Base-by-base conservation (phyloP, 495 filamentous ascomycete genomes). In the Penicillium paxilli region DNA sequence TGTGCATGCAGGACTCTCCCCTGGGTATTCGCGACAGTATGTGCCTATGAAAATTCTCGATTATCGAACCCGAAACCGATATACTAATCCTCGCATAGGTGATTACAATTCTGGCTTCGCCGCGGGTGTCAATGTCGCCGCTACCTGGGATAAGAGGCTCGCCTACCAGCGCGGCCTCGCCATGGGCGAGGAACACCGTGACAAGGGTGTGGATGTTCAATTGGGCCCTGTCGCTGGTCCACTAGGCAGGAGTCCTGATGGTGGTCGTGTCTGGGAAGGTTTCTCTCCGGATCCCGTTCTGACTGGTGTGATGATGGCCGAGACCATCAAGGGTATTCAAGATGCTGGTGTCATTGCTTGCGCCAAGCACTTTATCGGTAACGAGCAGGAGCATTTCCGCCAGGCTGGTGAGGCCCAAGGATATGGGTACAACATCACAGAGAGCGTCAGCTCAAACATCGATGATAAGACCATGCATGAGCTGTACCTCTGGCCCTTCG, bases 381-480 rank as follows among this genome's bases (percentile, higher is more conserved):
- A 93, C 51, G 89, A 85, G 57, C 73, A 81, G 60, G 90, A 95
- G 61, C 86, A 96, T 68, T 96, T 95, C 78, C 87, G 94, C 52
- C 87, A 94, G 66, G 67, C 69, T 0, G 68, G 74, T n/a, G 87
- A 91, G 64, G 80, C 84, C 3, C 66, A 66, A 40, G 78, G 73
- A 14, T 87, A 82, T 54, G 85, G 86, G 2, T 86, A 79, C 65
- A 79, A 86, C 54, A 87, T 90, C 50, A 68, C 61, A 21, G 82
- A 92, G 48, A 73, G 78, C 22, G 44, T 87, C 5, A 94, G 90
- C 63, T 84, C 87, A 14, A 98, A 97, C 65, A 74, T 97, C 14
- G 94, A 97, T 65, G 94, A 98, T 71, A 87, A 83, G 67, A 95
- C 93, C 3, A 83, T 98, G 83, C 94, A 98, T 69, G 94, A 98